Conservation (phyloP, 2,329 filamentous ascomycete genomes). For the Trichoderma polysporum region DNA sequence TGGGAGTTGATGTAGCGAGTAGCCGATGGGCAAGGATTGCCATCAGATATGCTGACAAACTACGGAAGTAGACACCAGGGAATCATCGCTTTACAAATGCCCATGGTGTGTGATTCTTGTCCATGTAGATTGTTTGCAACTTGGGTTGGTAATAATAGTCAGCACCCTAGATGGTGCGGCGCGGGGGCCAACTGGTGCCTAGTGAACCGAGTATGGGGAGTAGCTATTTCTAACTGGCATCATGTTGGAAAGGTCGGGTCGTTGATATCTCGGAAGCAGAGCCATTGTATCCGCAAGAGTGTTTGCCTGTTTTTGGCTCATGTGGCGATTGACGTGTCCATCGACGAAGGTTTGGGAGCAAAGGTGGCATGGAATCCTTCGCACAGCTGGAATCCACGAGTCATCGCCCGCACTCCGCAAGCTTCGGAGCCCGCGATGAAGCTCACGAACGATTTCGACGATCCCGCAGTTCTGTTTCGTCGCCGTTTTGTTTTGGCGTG, state of each 20-base stretch:
- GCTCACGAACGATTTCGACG: slow-evolving; percentile 1
- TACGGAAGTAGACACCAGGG: neutral
- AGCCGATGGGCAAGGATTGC: neutral
- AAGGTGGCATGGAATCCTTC: neutral
- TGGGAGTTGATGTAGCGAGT: neutral
- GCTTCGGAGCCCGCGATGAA: slow-evolving; percentile 7
- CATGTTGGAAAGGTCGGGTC: neutral
- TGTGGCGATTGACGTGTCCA: neutral
- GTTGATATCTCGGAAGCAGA: neutral
- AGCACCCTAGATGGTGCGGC: slow-evolving; percentile 4
- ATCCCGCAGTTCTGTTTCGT: slow-evolving; percentile 16
- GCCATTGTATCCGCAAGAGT: neutral
- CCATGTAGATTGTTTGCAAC: neutral
- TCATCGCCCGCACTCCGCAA: neutral
- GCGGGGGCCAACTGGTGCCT: slow-evolving; percentile 6
- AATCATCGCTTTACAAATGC: slow-evolving; percentile 4
- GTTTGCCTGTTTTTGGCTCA: neutral
- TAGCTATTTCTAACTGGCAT: neutral
- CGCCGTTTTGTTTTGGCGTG: slow-evolving; percentile 14
- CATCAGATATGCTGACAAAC: slow-evolving; percentile 10
- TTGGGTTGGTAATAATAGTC: neutral
- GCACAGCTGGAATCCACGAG: slow-evolving; percentile 6
- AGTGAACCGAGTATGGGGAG: neutral
- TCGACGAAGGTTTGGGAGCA: neutral
- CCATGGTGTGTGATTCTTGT: neutral